Evolutionary conservation across 116 monocot species (phyloP).

Genomic region (Iris pallida): DNA sequence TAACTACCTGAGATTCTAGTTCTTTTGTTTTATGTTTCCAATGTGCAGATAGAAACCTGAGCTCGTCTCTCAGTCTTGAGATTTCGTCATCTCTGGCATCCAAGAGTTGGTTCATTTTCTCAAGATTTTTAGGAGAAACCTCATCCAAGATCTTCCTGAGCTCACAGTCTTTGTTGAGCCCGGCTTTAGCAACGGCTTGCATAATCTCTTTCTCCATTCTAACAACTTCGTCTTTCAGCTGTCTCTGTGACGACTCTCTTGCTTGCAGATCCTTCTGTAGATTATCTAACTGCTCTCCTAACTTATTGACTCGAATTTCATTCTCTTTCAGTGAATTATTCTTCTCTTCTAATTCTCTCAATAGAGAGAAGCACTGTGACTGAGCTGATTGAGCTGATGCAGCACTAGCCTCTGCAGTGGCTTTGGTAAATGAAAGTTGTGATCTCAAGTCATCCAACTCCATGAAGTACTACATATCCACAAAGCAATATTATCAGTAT

Average conservation of each 20-base stretch:
- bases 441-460: slow-evolving; percentile 75
- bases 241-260: slow-evolving; percentile 69
- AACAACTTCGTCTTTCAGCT: slow-evolving; percentile 72
- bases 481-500: slow-evolving; percentile 1
- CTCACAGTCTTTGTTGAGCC: slow-evolving; percentile 50
- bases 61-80: slow-evolving; percentile 74
- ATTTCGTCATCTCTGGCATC: slow-evolving; percentile 73
- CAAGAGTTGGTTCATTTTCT: slow-evolving; percentile 62
- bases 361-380: slow-evolving; percentile 47
- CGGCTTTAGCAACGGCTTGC: slow-evolving; percentile 54
- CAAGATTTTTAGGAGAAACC: slow-evolving; percentile 67
- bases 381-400: slow-evolving; percentile 70
- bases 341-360: slow-evolving; percentile 81
- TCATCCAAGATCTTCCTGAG: slow-evolving; percentile 58
- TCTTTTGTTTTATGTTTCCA: slow-evolving; percentile 88
- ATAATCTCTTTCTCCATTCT: slow-evolving; percentile 78
- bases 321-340: slow-evolving; percentile 60
- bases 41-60: slow-evolving; percentile 69
- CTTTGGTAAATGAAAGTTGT: slow-evolving; percentile 57
- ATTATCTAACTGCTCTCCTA: slow-evolving; percentile 61
- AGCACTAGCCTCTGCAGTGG: slow-evolving; percentile 83
- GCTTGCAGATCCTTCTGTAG: slow-evolving; percentile 76
- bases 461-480: slow-evolving; percentile 39
- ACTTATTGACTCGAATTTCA: slow-evolving; percentile 50
- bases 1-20: slow-evolving; percentile 69